Percentiles rank a stretch among this genome's conserved stretches.
phyloP scores from a whole-genome alignment of 1,284 basidiomycete genomes.

The Cyathus olla region DNA sequence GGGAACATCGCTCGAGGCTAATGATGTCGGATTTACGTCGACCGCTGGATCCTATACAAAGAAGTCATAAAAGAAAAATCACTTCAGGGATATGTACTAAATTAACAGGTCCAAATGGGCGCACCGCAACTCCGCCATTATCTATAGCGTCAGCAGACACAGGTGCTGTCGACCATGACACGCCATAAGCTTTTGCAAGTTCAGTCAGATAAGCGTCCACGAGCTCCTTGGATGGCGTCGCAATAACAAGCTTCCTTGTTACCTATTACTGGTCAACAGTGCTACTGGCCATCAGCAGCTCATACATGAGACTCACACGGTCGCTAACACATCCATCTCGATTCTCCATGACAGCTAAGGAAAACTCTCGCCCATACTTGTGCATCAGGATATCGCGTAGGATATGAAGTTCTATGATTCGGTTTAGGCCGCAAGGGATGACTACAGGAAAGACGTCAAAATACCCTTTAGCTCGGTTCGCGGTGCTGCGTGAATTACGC shows the following conservation, averaged over 20 bases:
- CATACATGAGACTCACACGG: constrained; percentile 61
- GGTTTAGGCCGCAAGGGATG: not conserved
- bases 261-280: constrained; percentile 56
- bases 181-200: constrained; percentile 88
- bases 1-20: not conserved
- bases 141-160: not conserved
- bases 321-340: constrained; percentile 82
- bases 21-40: not conserved
- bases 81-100: constrained; percentile 20
- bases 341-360: constrained; percentile 86
- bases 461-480: constrained; percentile 91
- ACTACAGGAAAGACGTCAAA: not conserved
- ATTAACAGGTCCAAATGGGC: constrained; percentile 38
- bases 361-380: constrained; percentile 91
- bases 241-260: constrained; percentile 75
- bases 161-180: constrained; percentile 69
- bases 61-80: not conserved
- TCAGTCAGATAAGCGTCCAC: constrained; percentile 91
- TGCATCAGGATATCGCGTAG: constrained; percentile 95
- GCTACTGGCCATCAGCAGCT: constrained; percentile 2
- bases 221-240: constrained; percentile 78
- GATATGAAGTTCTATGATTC: constrained; percentile 82
- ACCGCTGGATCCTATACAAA: not conserved
- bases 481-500: constrained; percentile 91
- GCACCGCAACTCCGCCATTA: constrained; percentile 13